Base-by-base conservation (phyloP, 495 filamentous ascomycete genomes). In the Astrothelium subdiscretum region DNA sequence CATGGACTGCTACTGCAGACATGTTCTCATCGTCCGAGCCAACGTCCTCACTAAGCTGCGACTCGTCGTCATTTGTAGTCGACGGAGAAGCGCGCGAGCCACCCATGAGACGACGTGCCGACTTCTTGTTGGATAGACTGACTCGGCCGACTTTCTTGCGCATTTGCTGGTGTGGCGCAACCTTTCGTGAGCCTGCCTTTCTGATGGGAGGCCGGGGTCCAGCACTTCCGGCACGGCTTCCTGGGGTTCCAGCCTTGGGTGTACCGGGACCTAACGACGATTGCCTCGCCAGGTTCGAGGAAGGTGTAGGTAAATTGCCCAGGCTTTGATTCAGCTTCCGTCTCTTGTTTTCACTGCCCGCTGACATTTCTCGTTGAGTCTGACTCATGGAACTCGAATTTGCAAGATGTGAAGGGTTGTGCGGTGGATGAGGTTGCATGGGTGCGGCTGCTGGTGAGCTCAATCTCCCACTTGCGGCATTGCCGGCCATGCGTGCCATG, bases 241-340 rank as follows among this genome's bases (percentile, higher is more conserved):
- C 72, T 8, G 87, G 85, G 13, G 86, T 85, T 0, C 81, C 82
- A 2, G 81, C 80, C 73, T 94, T 94, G n/a, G 91, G 91, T 2
- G 90, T 96, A 8, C 88, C 87, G 0, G 89, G 91, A 2, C 90
- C 89, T 4, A 92, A 73, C 2, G 90, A 95, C 0, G 88, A 83
- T 71, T 95, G 91, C 0, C 91, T 84, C 1, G 78, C 83, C 3
- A 95, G 80, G 32, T 82, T 84, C 54, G 89, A 91, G 0, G 89
- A 86, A 2, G 86, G 81, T 0, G 80, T 72, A 0, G 90, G 88
- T 2, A 91, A 72, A 13, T 79, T 82, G 24, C 86, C 83, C 8
- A 91, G 70, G 18, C 82, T 80, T 27, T 79, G 75, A 68, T 85
- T 90, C 2, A 88, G 74, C 4, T 88, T 87, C 13, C 88, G 89